A percentile compares a stretch with the other conserved stretches of the same genome.
Evolutionary conservation across 2,329 filamentous ascomycete genomes (phyloP).

Genomic region (Diaporthe longicolla): DNA sequence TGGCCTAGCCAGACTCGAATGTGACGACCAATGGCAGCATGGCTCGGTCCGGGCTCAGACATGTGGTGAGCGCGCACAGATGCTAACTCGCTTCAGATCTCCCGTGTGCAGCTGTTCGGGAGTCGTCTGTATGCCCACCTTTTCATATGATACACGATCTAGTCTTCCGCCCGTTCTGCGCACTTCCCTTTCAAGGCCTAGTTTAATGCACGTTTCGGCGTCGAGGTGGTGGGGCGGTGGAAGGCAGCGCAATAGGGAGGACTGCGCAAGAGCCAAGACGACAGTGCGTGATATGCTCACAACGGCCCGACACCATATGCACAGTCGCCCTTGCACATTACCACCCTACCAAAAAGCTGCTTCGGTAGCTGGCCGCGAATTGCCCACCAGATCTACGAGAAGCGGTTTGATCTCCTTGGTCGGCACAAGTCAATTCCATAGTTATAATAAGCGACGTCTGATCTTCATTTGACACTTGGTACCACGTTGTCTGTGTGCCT

Average conservation of each 20-base stretch:
- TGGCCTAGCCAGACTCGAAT: neutral
- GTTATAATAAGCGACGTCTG: neutral
- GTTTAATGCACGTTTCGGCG: neutral
- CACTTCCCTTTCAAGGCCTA: neutral
- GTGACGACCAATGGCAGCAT: conserved; percentile 6
- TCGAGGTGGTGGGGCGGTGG: neutral
- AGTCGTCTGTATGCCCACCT: neutral
- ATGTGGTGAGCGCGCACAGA: conserved; percentile 22
- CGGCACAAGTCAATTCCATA: neutral
- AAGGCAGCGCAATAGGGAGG: neutral
- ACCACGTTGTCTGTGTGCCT: neutral
- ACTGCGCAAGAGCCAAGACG: neutral
- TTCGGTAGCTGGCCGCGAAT: neutral
- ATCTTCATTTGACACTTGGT: neutral
- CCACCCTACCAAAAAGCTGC: neutral
- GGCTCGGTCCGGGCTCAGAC: conserved; percentile 14
- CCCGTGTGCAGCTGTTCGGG: neutral
- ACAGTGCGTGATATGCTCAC: neutral
- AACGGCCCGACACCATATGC: neutral
- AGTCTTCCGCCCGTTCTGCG: neutral
- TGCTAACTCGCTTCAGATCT: conserved; percentile 23
- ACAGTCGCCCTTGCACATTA: neutral
- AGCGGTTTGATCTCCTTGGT: conserved; percentile 11
- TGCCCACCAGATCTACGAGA: neutral
- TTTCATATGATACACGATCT: conserved; percentile 19